These are phyloP conservation scores for Spongispora temasekensis DNA, from an alignment of 1,284 basidiomycete genomes.

Conservation along the genomic window DNA sequence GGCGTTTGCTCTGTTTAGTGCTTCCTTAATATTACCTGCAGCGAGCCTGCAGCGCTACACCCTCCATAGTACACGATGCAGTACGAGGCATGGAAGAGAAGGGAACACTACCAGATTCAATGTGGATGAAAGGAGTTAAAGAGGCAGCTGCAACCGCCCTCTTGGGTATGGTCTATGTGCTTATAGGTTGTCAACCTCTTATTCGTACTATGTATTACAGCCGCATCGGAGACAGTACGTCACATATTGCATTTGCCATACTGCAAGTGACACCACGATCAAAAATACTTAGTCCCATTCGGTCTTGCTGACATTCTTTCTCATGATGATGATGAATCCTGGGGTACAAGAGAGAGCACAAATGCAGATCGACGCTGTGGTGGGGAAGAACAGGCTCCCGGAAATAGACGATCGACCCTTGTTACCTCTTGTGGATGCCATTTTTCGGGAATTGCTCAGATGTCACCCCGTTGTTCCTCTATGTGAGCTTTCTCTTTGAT, in stretches of 20 bases:
- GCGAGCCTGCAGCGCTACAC: not conserved
- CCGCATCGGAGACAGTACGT: not conserved
- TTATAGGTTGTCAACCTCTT: too few species aligned
- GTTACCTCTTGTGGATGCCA: not conserved
- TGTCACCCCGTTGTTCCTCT: conserved; percentile 3
- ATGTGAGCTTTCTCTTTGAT: conserved; percentile 2
- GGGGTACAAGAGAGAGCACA: conserved; percentile 7
- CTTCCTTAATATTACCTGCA: not conserved
- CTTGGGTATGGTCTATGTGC: not conserved
- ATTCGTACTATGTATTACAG: not conserved
- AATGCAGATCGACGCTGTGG: conserved; percentile 9
- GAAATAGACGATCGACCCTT: not conserved
- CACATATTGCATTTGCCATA: not conserved
- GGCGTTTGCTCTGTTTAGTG: not conserved
- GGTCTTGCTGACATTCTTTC: conserved; percentile 7
- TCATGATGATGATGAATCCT: conserved; percentile 6
- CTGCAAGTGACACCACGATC: not conserved
- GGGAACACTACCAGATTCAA: not conserved
- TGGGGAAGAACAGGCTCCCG: not conserved
- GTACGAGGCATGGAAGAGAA: not conserved
- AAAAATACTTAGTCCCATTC: not conserved
- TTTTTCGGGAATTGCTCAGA: conserved; percentile 1
- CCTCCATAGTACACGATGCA: conserved; percentile 4
- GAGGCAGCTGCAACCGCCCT: not conserved
- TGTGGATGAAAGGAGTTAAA: not conserved